Base-by-base conservation (phyloP, 2,329 filamentous ascomycete species). In the Epichloe amarillans region DNA sequence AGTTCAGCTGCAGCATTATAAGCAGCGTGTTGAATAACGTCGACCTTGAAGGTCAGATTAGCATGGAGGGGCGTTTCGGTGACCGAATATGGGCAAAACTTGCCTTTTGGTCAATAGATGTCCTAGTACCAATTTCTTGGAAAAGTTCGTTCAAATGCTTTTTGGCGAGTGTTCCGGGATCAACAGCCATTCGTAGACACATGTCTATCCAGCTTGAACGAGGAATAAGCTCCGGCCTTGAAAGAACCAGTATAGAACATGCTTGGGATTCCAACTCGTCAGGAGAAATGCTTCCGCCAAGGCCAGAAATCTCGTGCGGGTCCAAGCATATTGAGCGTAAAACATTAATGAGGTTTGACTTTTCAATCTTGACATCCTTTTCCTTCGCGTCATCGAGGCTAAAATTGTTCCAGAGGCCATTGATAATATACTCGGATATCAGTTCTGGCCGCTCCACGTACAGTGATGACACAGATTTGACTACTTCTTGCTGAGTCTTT, bases 1-100 rank as follows among this genome's bases (percentile, higher is more conserved):
- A 98, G 74, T 61, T 97, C 93, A 38, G 90, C 89, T 11, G 88
- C 87, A 7, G 91, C 88, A 58, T 82, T 83, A 65, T 83, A 94
- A 3, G 91, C 86, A 49, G 91, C 91, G 40, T 72, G 68, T 60
- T 80, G 82, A 42, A 87, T 63, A 12, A 51, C 8, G 6, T 60
- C 56, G 57, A 62, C 60, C 62, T 68, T 41, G n/a, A 42, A 33
- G n/a, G 40, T 15, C 7, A 19, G 19, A 33, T 56, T 37, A 58
- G 53, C 23, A 40, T 49, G 6, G 10, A 6, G 12, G 19, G 30
- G 14, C 17, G 30, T 42, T 30, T 30, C 15, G 39, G 15, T 17
- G 21, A 21, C 15, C 11, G 30, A 42, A 36, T 46, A 4, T 47
- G 30, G 56, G 21, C 10, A 12, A 36, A 37, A 36, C 48, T 17